Conservation (phyloP, 83 land plant genomes). For the Picea abies region DNA sequence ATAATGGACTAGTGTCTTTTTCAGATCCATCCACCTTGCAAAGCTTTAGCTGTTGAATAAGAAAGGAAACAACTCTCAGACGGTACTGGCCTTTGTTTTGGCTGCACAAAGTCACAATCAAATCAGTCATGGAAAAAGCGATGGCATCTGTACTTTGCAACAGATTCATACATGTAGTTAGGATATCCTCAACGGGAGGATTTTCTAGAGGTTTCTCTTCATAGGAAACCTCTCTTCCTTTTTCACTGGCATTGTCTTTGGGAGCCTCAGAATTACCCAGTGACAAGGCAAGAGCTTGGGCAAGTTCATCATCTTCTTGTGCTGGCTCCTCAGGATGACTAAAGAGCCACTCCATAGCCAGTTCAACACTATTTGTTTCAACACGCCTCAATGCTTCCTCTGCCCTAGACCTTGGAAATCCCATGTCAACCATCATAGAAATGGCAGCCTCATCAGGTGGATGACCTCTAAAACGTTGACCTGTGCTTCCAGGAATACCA, state of each 20-base stretch:
- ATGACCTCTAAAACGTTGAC: conserved; percentile 48
- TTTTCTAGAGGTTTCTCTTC: conserved; percentile 48
- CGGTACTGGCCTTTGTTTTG: conserved; percentile 87
- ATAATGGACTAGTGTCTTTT: conserved; percentile 49
- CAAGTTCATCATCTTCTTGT: conserved; percentile 95
- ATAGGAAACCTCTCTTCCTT: conserved; percentile 34
- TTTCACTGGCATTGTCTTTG: conserved; percentile 49
- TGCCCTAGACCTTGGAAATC: conserved; percentile 86
- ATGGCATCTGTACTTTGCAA: conserved; percentile 78
- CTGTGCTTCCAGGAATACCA: conserved; percentile 35
- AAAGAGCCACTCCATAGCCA: conserved; percentile 99
- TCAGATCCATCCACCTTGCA: conserved; percentile 47
- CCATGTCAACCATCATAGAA: conserved; percentile 95
- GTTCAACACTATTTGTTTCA: conserved; percentile 87
- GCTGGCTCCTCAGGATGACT: conserved; percentile 87
- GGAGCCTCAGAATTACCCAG: conserved; percentile 68
- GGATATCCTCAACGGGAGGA: conserved; percentile 87
- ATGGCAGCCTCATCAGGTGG: conserved; percentile 95
- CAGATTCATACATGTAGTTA: conserved; percentile 64
- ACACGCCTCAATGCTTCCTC: conserved; percentile 90
- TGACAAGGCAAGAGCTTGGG: conserved; percentile 92
- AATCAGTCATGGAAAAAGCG: conserved; percentile 82
- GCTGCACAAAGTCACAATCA: conserved; percentile 84
- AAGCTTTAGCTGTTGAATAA: conserved; percentile 72
- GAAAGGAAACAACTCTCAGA: conserved; percentile 51